Base-by-base conservation (phyloP, 495 filamentous ascomycete species). In the Aspergillus indologenus region DNA sequence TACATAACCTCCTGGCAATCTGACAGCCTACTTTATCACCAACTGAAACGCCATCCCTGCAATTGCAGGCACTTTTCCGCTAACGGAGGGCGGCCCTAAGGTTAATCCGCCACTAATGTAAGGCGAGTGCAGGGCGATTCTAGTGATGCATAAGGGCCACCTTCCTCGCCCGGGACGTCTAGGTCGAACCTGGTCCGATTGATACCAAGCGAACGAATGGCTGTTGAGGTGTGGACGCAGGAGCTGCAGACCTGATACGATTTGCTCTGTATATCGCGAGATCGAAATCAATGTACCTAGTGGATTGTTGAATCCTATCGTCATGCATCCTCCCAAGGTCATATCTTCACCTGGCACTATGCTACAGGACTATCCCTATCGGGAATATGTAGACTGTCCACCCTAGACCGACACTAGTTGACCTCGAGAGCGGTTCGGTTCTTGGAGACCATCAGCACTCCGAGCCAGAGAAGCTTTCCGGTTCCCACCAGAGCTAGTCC, bases 381-480 rank as follows among this genome's bases (percentile, higher is more conserved):
- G 34, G 34, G 34, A 40, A 40, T 45, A 45, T 31, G 20, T 56
- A 45, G 45, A 31, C 24, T 15, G 43, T 46, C 23, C 45, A 47
- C 11, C 26, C 40, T 45, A 29, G 17, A 26, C 42, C 24, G 42
- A 31, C 19, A 29, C 53, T 51, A 51, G 48, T 29, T n/a, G 42
- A 5, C 19, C 11, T 26, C 14, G 42, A 21, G 8, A 40, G 43
- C 57, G 34, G 47, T 31, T 50, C 57, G 31, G 49, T 34, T 59
- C 17, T 54, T 49, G 20, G 22, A 34, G 53, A 56, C 50, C 31
- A 49, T 49, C 53, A 31, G 44, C 19, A 50, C 45, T 60, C 53
- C 58, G 45, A 52, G 26, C 45, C 40, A 53, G 48, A 31, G 19
- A 47, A 45, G 18, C 40, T 26, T 52, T 58, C 34, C 48, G 48